Conservation (phyloP, 768 basidiomycete genomes). For the Lactarius evosmus region DNA sequence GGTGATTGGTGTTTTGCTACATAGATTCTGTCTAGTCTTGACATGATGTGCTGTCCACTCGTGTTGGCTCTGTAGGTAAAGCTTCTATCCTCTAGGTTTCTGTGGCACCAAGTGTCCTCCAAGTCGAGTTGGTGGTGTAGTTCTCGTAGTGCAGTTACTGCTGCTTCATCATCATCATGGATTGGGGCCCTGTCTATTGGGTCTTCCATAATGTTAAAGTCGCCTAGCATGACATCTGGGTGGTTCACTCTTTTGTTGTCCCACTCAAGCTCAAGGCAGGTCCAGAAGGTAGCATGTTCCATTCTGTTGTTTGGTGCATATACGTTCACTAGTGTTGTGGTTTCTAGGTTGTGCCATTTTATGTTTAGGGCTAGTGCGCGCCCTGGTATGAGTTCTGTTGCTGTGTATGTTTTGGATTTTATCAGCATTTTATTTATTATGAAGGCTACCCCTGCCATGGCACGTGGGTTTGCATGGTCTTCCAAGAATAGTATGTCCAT, state of each 20-base stretch:
- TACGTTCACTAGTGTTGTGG: conserved; percentile 1
- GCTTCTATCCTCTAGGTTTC: not conserved
- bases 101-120: not conserved
- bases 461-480: not conserved
- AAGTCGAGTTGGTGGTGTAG: no score
- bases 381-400: conserved; percentile 4
- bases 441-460: not conserved
- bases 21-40: conserved; percentile 15
- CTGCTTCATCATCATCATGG: not conserved
- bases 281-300: conserved; percentile 7
- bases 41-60: not conserved
- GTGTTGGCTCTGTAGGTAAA: not conserved
- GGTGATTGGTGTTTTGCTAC: not conserved
- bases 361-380: not conserved
- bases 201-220: no score
- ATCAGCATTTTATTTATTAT: no score
- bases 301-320: conserved; percentile 4
- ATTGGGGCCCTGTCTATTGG: not conserved
- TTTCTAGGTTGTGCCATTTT: conserved; percentile 3
- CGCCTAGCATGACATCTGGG: no score
- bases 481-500: not conserved
- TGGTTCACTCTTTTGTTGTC: not conserved
- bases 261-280: no score
- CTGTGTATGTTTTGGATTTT: no score
- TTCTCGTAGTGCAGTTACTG: conserved; percentile 1